Conservation (phyloP, 2,329 filamentous ascomycete genomes). For the Clonostachys byssicola region DNA sequence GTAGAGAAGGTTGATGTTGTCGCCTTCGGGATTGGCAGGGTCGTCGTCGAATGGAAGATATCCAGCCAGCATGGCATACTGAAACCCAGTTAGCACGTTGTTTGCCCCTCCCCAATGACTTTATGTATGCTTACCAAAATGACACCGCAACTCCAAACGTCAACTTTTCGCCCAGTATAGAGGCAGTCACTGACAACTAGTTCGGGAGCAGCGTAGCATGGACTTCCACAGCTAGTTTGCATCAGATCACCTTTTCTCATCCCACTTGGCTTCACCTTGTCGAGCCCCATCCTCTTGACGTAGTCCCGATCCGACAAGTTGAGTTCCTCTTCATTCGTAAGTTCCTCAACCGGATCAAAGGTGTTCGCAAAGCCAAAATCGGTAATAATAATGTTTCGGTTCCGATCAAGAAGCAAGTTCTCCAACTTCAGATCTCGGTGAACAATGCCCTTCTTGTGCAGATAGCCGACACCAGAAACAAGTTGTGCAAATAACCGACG, state of each 20-base stretch:
- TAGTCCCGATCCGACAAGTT: conserved; percentile 83
- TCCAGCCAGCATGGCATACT: conserved; percentile 98
- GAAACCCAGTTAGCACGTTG: conserved; percentile 5
- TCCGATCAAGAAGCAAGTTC: conserved; percentile 89
- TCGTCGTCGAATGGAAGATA: conserved; percentile 98
- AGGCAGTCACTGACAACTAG: conserved; percentile 95
- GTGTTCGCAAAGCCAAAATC: conserved; percentile 99
- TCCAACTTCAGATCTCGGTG: conserved; percentile 96
- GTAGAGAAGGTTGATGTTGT: conserved; percentile 98
- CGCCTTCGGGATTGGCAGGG: conserved; percentile 94
- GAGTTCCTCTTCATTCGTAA: conserved; percentile 85
- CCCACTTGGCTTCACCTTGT: conserved; percentile 71
- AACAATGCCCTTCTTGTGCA: conserved; percentile 98
- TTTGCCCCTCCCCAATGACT: not conserved
- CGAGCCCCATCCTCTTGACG: conserved; percentile 81
- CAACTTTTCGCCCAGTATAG: conserved; percentile 95
- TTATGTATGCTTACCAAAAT: conserved; percentile 73
- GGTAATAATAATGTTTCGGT: conserved; percentile 98
- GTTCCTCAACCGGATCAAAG: conserved; percentile 83
- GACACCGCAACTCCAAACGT: conserved; percentile 98
- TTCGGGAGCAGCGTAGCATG: conserved; percentile 95
- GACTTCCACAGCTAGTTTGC: conserved; percentile 98
- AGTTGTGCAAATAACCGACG: conserved; percentile 91
- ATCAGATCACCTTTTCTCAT: conserved; percentile 87
- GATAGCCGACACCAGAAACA: conserved; percentile 91